Evolutionary conservation across 148 eudicot species (phyloP), one percentile per base, ranked within the genome.

Genomic region (Heliamphora exappendiculata): DNA sequence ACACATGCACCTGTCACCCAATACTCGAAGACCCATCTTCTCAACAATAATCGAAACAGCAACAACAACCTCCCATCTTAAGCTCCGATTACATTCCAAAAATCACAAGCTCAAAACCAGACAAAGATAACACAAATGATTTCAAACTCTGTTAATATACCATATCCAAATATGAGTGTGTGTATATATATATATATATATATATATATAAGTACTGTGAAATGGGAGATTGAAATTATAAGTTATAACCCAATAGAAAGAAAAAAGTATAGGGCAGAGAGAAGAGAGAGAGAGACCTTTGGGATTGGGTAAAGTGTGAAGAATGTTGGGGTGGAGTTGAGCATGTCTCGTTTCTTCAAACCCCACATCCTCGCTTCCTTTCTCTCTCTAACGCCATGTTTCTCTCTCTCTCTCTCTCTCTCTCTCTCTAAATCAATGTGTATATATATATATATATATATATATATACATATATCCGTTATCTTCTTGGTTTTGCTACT

Each of bases 281-380:
- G 75, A n/a, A 57, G 20, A 41, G 6, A 4, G 45, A 24, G 41
- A 37, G 37, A 37, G 28, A 85, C 87, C 87, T 85, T 74, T 70
- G 57, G 39, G 53, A 75, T 72, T 72, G 65, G 76, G 66, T 74
- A 73, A 70, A 59, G 73, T 71, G 55, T 66, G 29, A 73, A 81
- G 33, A 83, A 79, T 67, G 71, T 67, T 36, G 74, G 80, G 47
- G 17, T 17, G 75, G 57, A 82, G 60, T 53, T 53, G 76, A 72
- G 80, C 69, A 83, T 83, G 81, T 75, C 83, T 62, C 76, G 73
- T 76, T 62, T 74, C 67, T 78, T 54, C 76, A 76, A 76, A 75
- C 75, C 65, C 81, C 82, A 64, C 41, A 62, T 42, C n/a, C 36
- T n/a, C 50, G 28, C 50, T 39, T 42, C 33, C 59, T 44, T 47